Conservation (phyloP, 352 stramenopile genomes). For the Aphanomyces astaci region DNA sequence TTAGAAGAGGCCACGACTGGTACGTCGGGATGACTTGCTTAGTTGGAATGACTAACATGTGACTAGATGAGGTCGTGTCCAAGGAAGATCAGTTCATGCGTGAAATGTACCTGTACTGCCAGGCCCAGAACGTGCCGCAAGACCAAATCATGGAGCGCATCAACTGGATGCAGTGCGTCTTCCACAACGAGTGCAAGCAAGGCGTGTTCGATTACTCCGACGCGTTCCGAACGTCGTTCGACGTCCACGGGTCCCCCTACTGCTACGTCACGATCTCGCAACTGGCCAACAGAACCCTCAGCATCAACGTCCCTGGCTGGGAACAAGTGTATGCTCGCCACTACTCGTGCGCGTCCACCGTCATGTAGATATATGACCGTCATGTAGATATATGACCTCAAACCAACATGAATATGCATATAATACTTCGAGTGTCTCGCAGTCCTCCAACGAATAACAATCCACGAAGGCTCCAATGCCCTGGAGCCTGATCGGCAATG, state of each 20-base stretch:
- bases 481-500: too few species aligned
- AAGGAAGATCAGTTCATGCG: not conserved
- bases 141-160: constrained; percentile 36
- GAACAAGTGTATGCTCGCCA: too few species aligned
- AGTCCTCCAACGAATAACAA: too few species aligned
- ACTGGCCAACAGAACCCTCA: too few species aligned
- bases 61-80: not conserved
- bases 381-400: too few species aligned
- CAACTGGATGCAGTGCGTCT: constrained; percentile 53
- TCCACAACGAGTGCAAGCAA: constrained; percentile 44
- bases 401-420: too few species aligned
- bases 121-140: not conserved
- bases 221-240: constrained; percentile 40
- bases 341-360: too few species aligned
- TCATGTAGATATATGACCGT: too few species aligned
- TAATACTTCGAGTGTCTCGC: too few species aligned
- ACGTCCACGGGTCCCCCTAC: constrained; percentile 37
- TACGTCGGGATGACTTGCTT: not conserved
- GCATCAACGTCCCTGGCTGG: too few species aligned
- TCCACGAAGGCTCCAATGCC: too few species aligned
- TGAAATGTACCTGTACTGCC: not conserved
- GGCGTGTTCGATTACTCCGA: constrained; percentile 39
- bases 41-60: not conserved
- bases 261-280: constrained; percentile 43
- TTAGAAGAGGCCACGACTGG: too few species aligned